Evolutionary conservation across 75 land plant genomes (phyloP), one percentile per base, ranked within the genome.

Genomic region (Pseudotsuga menziesii): DNA sequence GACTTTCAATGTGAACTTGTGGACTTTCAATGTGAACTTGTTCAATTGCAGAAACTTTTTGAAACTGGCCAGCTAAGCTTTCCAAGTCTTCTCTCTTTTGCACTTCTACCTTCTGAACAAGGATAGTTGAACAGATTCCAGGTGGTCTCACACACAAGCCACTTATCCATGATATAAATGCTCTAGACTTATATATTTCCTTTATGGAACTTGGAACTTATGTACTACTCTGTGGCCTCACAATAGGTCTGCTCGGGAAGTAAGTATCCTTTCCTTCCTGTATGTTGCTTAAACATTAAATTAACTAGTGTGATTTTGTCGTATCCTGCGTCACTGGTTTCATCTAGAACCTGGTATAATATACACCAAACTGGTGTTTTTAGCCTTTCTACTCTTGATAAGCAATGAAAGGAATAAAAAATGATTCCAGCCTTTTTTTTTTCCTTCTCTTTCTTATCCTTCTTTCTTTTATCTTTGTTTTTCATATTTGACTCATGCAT

Each of bases 161-260:
- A 56, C 91, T 93, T 57, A 75, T 90, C 19, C 84, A 87, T 86
- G 96, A 93, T 67, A 89, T 93, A 57, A 93, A 89, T 82, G 96
- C 94, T 57, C 95, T 93, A 1, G 93, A 93, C 76, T 76, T 93
- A 69, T 93, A 93, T 81, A 89, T 93, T 66, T 93, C 93, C 19
- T 82, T 91, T 23, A 91, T 93, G 94, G 94, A 94, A 56, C 89
- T 93, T 83, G 92, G 85, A 29, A 91, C 96, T 13, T 93, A 87
- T 61, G 52, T 91, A 13, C 75, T 93, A 75, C 87, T 91, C 32
- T 88, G 90, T 60, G 89, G 96, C 61, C 76, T 89, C 22, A 69
- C 81, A 9, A 60, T 86, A 58, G 94, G 96, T 20, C 67, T 88
- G 12, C 16, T 79, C 54, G 96, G 96, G 77, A 91, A 91, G 96